Percentiles rank a stretch among this genome's conserved stretches.
These are phyloP conservation scores for Hura crepitans DNA, from an alignment of 441 rosid species.

Conservation along the genomic window DNA sequence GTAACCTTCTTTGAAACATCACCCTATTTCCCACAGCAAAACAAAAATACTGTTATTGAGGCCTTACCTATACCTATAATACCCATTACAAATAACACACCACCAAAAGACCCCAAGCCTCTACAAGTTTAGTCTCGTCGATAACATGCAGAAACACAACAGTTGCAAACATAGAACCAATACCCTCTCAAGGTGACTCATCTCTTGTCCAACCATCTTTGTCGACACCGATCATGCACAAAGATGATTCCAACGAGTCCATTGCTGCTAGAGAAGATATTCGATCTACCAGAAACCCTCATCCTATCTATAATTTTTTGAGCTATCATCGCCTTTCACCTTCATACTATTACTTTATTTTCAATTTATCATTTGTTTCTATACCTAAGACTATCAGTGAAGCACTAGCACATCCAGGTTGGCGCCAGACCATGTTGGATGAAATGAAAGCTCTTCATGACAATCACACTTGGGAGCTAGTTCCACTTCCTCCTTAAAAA, in stretches of 20 bases:
- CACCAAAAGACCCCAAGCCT: neutral
- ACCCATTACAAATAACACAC: neutral
- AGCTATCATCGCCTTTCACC: neutral
- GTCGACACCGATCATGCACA: neutral
- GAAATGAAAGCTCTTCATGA: neutral
- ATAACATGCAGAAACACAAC: neutral
- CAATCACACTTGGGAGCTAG: neutral
- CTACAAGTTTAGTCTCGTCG: neutral
- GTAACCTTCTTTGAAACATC: neutral
- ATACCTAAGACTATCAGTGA: no score
- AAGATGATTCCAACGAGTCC: neutral
- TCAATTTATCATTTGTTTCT: neutral
- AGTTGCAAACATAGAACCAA: neutral
- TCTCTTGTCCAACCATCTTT: neutral
- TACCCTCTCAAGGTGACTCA: neutral
- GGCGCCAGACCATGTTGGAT: neutral
- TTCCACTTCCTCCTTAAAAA: no score
- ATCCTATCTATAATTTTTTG: neutral
- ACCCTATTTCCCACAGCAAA: neutral
- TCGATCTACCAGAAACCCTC: neutral
- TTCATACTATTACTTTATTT: neutral
- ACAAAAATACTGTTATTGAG: neutral
- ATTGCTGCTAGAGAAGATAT: neutral
- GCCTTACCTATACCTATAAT: neutral
- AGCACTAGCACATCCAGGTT: neutral